Base-by-base conservation (phyloP, 1,139 yeast species). In the Blastobotrys ciferrii region DNA sequence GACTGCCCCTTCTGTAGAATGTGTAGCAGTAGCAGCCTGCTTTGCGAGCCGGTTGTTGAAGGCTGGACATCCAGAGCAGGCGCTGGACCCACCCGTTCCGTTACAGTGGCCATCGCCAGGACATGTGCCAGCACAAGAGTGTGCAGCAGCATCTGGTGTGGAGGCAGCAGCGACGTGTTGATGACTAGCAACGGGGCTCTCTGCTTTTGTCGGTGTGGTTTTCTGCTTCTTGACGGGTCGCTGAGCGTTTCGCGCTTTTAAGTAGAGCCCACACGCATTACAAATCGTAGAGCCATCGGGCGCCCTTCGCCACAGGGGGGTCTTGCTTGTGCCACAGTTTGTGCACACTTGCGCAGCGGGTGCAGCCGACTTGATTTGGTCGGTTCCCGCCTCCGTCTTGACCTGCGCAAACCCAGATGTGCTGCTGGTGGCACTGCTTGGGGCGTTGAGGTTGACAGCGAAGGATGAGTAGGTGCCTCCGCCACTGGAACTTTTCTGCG, bases 11-110 rank as follows among this genome's bases (percentile, higher is more conserved):
- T 44, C 28, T 11, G 20, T 30, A 14, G 40, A 12, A 19, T 20
- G 12, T 11, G 30, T 18, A 31, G 23, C 25, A n/a, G n/a, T n/a
- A 18, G 32, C 30, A 32, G 42, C 15, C 43, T 54, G 57, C 46
- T 60, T 60, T 20, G 64, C 60, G 7, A 82, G 73, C 48, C 94
- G 73, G 67, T 87, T 87, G 61, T 86, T 85, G 62, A 67, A 85
- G 2, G 92, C 89, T 1, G 95, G 94, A 62, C 95, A 87, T 3
- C 91, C 89, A 55, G 81, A 75, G 64, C 95, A 87, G 1, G 88
- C 88, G 2, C 76, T 76, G 1, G 89, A 70, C 1, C 95, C 95
- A 3, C 95, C 95, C 1, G 92, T 86, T 1, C 95, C 95, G 60
- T 86, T 86, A 65, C 95, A 87, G 54, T 82, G 75, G 4, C 95